Percentiles rank a stretch among this genome's conserved stretches.
Conservation (phyloP, 345 rosid genomes). For the Erysimum cheiranthoides region DNA sequence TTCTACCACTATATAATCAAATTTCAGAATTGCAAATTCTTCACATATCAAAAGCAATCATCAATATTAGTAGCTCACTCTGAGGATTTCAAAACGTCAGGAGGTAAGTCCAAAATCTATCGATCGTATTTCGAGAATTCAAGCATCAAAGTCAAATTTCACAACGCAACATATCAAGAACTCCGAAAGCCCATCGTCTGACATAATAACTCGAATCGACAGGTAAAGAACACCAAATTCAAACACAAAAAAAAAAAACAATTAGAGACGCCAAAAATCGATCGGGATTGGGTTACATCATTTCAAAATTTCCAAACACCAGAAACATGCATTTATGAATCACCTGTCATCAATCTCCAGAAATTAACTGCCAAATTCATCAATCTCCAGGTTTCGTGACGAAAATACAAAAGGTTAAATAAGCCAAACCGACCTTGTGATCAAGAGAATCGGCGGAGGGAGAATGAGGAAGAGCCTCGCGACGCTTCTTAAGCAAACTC, state of each 20-base stretch:
- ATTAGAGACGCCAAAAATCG: slow-evolving; percentile 23
- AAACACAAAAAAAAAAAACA: background rate
- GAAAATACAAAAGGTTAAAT: background rate
- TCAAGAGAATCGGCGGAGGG: slow-evolving; percentile 38
- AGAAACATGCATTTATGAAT: slow-evolving; percentile 33
- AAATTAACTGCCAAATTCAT: background rate
- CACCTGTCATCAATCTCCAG: background rate
- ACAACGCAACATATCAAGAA: background rate
- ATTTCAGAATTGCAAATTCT: slow-evolving; percentile 10
- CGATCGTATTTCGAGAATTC: slow-evolving; percentile 9
- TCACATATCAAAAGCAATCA: slow-evolving; percentile 29
- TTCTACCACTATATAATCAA: background rate
- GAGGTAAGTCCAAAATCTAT: background rate
- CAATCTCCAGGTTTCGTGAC: slow-evolving; percentile 25
- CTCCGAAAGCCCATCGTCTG: background rate
- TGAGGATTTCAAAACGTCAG: slow-evolving; percentile 10
- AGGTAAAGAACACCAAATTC: slow-evolving; percentile 24
- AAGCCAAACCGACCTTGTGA: slow-evolving; percentile 38
- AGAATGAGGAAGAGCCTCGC: slow-evolving; percentile 41
- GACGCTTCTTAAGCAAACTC: slow-evolving; percentile 47
- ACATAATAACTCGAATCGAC: background rate
- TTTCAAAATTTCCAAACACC: background rate
- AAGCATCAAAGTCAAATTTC: slow-evolving; percentile 21
- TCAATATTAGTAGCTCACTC: background rate
- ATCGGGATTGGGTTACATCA: slow-evolving; percentile 16